A percentile compares a stretch with the other conserved stretches of the same genome.
phyloP scores from a whole-genome alignment of 2,329 filamentous ascomycete genomes.

The Ascochyta pisi region DNA sequence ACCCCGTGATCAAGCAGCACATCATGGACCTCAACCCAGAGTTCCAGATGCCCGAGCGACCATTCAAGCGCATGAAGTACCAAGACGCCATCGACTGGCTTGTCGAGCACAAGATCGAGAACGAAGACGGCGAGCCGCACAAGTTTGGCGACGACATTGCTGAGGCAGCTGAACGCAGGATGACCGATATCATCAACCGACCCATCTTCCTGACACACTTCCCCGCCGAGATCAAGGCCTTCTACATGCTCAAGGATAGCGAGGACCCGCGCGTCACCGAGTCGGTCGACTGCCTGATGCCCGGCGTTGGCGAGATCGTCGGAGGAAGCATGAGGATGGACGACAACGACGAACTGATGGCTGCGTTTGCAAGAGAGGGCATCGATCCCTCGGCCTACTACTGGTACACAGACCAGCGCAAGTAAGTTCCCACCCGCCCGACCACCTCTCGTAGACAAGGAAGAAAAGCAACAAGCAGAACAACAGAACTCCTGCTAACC shows the following conservation, averaged over 20 bases:
- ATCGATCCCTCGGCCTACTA: conserved; percentile 89
- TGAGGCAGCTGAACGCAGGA: conserved; percentile 92
- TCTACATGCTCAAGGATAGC: conserved; percentile 95
- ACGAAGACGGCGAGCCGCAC: conserved; percentile 91
- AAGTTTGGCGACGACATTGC: conserved; percentile 97
- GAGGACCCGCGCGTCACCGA: conserved; percentile 85
- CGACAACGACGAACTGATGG: conserved; percentile 82
- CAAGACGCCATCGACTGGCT: conserved; percentile 94
- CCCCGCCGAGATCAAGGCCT: conserved; percentile 96
- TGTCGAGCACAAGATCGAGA: conserved; percentile 84
- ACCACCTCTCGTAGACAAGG: neutral
- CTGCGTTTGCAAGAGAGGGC: conserved; percentile 83
- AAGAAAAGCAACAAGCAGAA: too few relatives aligned
- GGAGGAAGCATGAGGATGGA: conserved; percentile 97
- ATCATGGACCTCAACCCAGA: conserved; percentile 90
- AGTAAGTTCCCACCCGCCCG: conserved; percentile 64
- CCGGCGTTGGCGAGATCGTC: conserved; percentile 95
- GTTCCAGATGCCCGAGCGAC: conserved; percentile 80
- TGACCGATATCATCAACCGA: conserved; percentile 95
- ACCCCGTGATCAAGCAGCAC: conserved; percentile 74
- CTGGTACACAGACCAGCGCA: conserved; percentile 98
- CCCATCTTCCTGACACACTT: conserved; percentile 98
- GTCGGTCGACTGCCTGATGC: conserved; percentile 87
- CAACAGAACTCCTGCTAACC: conserved; percentile 24
- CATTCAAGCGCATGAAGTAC: conserved; percentile 96